Percentiles rank a stretch among this genome's conserved stretches.
These are phyloP conservation scores for Lentinula detonsa DNA, from an alignment of 768 basidiomycete genomes.

Conservation along the genomic window DNA sequence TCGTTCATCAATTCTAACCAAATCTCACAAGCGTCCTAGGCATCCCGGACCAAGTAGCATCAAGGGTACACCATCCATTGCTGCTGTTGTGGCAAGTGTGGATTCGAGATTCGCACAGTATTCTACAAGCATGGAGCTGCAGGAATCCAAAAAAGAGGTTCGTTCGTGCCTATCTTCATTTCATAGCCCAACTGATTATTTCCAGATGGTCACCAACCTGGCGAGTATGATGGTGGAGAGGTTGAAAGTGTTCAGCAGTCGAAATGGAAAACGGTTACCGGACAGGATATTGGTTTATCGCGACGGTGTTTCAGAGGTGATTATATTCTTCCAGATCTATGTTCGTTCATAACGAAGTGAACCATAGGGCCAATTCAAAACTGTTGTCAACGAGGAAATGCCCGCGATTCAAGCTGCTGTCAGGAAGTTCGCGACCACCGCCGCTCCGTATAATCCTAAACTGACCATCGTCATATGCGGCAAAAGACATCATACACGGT, in stretches of 20 bases:
- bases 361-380: conserved; percentile 65
- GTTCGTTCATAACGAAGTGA: conserved; percentile 17
- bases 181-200: neutral
- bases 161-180: conserved; percentile 7
- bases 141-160: conserved; percentile 75
- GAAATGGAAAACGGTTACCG: conserved; percentile 47
- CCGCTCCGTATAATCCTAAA: conserved; percentile 40
- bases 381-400: conserved; percentile 58
- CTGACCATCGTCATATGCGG: conserved; percentile 73
- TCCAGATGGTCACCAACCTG: conserved; percentile 71
- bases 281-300: conserved; percentile 68
- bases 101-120: conserved; percentile 62
- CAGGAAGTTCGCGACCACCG: conserved; percentile 35
- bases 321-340: neutral
- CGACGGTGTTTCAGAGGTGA: conserved; percentile 78
- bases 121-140: conserved; percentile 69
- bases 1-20: conserved; percentile 38
- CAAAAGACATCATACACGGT: conserved; percentile 53
- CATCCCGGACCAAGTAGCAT: conserved; percentile 75
- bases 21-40: conserved; percentile 34
- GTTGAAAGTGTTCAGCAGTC: conserved; percentile 41
- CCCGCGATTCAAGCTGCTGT: conserved; percentile 60
- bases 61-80: conserved; percentile 74
- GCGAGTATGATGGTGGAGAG: conserved; percentile 63
- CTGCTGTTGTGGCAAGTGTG: conserved; percentile 77